Percentiles rank a stretch among this genome's conserved stretches.
Evolutionary conservation across 2,329 filamentous ascomycete species (phyloP).

Genomic region (Dactylonectria macrodidyma): DNA sequence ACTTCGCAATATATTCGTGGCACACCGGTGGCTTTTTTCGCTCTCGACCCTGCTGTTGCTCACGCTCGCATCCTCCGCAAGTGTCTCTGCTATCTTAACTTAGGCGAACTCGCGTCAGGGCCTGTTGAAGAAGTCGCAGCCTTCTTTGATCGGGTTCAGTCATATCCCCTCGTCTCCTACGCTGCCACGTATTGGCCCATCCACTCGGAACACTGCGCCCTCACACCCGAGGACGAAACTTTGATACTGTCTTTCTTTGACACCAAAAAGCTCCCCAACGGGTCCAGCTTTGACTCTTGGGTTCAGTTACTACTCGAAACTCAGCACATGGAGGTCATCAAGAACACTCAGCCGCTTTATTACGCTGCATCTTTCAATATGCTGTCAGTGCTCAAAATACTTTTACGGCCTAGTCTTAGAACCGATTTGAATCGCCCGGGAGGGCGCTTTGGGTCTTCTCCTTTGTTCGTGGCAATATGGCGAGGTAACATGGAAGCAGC

Average conservation of each 20-base stretch:
- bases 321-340: slow-evolving; percentile 23
- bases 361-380: slow-evolving; percentile 48
- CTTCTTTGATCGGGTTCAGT: slow-evolving; percentile 17
- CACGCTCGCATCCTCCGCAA: slow-evolving; percentile 43
- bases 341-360: slow-evolving; percentile 40
- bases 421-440: slow-evolving; percentile 39
- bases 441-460: slow-evolving; percentile 40
- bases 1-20: slow-evolving; percentile 37
- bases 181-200: slow-evolving; percentile 40
- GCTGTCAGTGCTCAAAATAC: slow-evolving; percentile 36
- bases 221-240: slow-evolving; percentile 32
- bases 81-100: slow-evolving; percentile 41
- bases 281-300: slow-evolving; percentile 44
- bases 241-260: slow-evolving; percentile 41
- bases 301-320: slow-evolving; percentile 41
- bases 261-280: slow-evolving; percentile 33
- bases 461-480: slow-evolving; percentile 42
- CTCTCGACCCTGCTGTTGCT: slow-evolving; percentile 28
- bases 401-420: slow-evolving; percentile 36
- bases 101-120: slow-evolving; percentile 36
- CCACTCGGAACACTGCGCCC: slow-evolving; percentile 36
- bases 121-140: slow-evolving; percentile 11
- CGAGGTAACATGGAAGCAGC: slow-evolving; percentile 38
- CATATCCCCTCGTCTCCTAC: slow-evolving; percentile 37
- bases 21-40: slow-evolving; percentile 39